These are phyloP conservation scores for Ambrosia artemisiifolia DNA, from an alignment of 129 eudicot genomes.

Conservation along the genomic window DNA sequence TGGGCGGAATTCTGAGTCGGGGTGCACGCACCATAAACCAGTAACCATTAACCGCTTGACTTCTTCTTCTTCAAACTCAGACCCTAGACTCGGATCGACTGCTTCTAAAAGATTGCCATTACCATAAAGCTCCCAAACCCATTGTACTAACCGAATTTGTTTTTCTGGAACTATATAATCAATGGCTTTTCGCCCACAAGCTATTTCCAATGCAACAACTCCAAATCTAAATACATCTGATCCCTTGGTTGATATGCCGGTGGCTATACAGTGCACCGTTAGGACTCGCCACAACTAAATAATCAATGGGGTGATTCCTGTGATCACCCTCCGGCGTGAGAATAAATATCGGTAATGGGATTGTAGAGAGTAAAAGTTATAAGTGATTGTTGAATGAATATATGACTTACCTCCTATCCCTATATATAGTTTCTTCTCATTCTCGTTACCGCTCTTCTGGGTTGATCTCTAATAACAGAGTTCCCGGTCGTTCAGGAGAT, in stretches of 20 bases:
- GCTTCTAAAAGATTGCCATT: background rate
- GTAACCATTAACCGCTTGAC: background rate
- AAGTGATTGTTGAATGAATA: no score
- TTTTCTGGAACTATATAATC: background rate
- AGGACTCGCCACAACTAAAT: no score
- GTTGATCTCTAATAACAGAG: no score
- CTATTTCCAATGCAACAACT: background rate
- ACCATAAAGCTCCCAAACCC: background rate
- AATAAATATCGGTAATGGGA: no score
- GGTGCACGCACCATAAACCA: background rate
- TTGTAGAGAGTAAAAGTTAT: no score
- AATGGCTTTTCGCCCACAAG: background rate
- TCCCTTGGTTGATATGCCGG: background rate
- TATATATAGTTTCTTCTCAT: no score
- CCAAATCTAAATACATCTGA: background rate
- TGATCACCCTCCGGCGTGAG: no score
- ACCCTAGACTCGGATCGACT: no score
- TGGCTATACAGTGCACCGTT: background rate
- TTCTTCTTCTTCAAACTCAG: background rate
- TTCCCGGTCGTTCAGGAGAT: no score
- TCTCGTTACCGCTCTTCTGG: no score
- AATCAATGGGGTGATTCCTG: no score
- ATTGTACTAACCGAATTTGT: background rate
- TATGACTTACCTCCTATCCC: no score
- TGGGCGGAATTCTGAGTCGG: background rate